These are phyloP conservation scores for Alloascoidea hylecoeti DNA, from an alignment of 805 yeast genomes.

Conservation along the genomic window DNA sequence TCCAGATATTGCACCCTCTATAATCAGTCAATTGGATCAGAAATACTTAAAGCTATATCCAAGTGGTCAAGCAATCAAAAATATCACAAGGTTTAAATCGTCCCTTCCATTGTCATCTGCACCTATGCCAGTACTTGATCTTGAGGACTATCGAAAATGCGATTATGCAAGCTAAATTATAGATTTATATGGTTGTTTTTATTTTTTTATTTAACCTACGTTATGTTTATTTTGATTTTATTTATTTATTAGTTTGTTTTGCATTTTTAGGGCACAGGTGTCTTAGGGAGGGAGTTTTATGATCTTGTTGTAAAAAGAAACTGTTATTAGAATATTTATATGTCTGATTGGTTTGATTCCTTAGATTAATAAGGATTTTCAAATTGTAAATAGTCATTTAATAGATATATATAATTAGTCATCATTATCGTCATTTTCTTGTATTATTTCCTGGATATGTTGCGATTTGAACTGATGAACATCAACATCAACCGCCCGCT, in stretches of 20 bases:
- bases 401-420: too few relatives aligned
- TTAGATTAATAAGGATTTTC: too few relatives aligned
- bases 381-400: too few relatives aligned
- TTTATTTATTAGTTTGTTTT: neutral
- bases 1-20: slow-evolving; percentile 1
- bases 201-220: too few relatives aligned
- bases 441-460: too few relatives aligned
- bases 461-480: neutral
- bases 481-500: slow-evolving; percentile 27
- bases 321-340: too few relatives aligned
- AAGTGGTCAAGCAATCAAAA: slow-evolving; percentile 23
- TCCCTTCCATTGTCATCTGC: slow-evolving; percentile 37
- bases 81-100: slow-evolving; percentile 42
- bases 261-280: too few relatives aligned
- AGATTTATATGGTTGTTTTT: too few relatives aligned
- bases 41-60: slow-evolving; percentile 25
- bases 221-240: neutral
- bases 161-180: neutral
- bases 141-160: neutral
- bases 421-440: too few relatives aligned
- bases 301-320: too few relatives aligned
- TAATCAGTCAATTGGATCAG: slow-evolving; percentile 4
- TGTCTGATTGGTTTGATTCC: too few relatives aligned
- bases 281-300: too few relatives aligned
- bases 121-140: slow-evolving; percentile 36